Conservation (phyloP, 495 filamentous ascomycete species). For the Choiromyces venosus region DNA sequence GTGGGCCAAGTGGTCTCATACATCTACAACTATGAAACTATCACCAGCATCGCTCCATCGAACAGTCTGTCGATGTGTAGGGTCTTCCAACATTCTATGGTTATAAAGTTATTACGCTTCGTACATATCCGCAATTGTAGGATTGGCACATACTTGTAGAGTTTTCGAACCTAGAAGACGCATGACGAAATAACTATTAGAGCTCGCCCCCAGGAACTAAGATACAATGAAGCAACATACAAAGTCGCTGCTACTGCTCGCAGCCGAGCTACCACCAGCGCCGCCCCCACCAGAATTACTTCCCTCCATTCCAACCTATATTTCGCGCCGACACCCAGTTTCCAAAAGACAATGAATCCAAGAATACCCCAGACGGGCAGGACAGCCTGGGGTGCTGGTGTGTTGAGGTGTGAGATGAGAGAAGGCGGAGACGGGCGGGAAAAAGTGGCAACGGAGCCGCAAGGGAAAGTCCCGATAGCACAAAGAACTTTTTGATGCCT, state of each 20-base stretch:
- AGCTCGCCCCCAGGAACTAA: constrained; percentile 8
- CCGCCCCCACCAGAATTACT: constrained; percentile 51
- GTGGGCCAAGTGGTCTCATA: constrained; percentile 45
- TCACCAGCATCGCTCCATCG: constrained; percentile 92
- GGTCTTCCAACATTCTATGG: constrained; percentile 93
- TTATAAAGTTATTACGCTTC: constrained; percentile 37
- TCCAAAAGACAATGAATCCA: background rate
- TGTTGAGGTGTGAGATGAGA: background rate
- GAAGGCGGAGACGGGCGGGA: background rate
- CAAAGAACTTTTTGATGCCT: background rate
- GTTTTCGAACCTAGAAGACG: constrained; percentile 76
- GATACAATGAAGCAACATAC: constrained; percentile 47
- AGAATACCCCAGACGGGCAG: constrained; percentile 1
- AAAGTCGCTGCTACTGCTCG: constrained; percentile 74
- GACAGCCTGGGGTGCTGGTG: background rate
- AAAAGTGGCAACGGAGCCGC: background rate
- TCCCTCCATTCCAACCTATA: constrained; percentile 29
- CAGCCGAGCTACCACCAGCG: constrained; percentile 53
- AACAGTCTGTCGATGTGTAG: constrained; percentile 83
- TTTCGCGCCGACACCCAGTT: background rate
- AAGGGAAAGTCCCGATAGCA: background rate
- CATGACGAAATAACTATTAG: constrained; percentile 37
- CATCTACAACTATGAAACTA: constrained; percentile 96
- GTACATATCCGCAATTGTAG: constrained; percentile 24
- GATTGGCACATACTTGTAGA: constrained; percentile 76